Percentiles rank a stretch among this genome's conserved stretches.
These are phyloP conservation scores for Zopfia rhizophila DNA, from an alignment of 2,329 filamentous ascomycete species.

Conservation along the genomic window DNA sequence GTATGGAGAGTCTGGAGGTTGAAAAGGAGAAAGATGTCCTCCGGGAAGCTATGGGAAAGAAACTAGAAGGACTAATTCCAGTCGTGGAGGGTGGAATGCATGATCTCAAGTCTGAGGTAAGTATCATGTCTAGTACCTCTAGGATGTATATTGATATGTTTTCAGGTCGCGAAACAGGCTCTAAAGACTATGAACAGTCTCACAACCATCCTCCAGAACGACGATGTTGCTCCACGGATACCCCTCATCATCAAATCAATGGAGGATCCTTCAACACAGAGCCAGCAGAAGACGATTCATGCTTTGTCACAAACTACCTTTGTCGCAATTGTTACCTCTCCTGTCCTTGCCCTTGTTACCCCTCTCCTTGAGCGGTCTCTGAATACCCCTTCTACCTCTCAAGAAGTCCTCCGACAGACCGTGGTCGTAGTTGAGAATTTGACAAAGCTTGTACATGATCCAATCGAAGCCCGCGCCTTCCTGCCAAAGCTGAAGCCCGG, in stretches of 20 bases:
- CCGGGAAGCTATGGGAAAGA: constrained; percentile 88
- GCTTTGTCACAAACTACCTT: constrained; percentile 98
- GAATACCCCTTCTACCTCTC: constrained; percentile 88
- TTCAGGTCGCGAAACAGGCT: constrained; percentile 78
- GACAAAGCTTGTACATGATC: constrained; percentile 96
- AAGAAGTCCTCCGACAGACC: constrained; percentile 50
- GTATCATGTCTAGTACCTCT: constrained; percentile 52
- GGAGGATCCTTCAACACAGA: constrained; percentile 90
- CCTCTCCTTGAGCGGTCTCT: constrained; percentile 93
- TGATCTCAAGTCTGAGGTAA: constrained; percentile 83
- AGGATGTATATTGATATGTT: constrained; percentile 23
- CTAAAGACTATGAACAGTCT: constrained; percentile 90
- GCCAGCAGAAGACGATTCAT: constrained; percentile 94
- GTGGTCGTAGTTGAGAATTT: constrained; percentile 68
- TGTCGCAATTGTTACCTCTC: constrained; percentile 93
- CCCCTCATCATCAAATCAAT: constrained; percentile 93
- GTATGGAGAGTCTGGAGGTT: constrained; percentile 83
- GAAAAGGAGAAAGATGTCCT: constrained; percentile 89
- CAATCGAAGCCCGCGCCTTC: constrained; percentile 93
- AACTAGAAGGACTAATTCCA: constrained; percentile 87
- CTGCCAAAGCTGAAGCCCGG: constrained; percentile 93
- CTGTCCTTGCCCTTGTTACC: constrained; percentile 91
- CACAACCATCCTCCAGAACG: constrained; percentile 90
- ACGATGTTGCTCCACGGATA: constrained; percentile 93
- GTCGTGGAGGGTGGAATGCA: constrained; percentile 94